Base-by-base conservation (phyloP, 139 green algal species). In the Diplosphaera chodatii region DNA sequence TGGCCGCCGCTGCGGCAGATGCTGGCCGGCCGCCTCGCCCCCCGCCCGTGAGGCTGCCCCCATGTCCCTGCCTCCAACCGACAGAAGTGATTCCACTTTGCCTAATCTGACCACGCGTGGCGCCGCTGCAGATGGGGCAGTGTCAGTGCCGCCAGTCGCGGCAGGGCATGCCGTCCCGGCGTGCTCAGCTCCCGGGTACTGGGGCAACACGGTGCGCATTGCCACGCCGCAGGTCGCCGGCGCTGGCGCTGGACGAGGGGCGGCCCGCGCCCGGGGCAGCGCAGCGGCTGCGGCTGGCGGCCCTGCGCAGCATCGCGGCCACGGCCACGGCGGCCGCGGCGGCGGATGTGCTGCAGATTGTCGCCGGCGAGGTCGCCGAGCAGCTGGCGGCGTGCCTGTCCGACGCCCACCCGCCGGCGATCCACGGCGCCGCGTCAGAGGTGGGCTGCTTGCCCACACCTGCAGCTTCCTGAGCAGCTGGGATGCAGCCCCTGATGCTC, bases 1-100 rank as follows among this genome's bases (percentile, higher is more conserved):
- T 82, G 79, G 81, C 89, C 89, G 1, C 37, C 84, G 68, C 69
- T 94, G 64, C 34, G 74, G 40, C 75, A 70, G 18, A 66, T 93
- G 63, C 74, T 91, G 55, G 68, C 34, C n/a, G 62, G 78, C 32
- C 65, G 85, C 32, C 40, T 74, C 67, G 18, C 30, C 74, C 72
- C 40, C 68, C 29, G 40, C 74, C 59, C 73, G 77, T 78, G 27
- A 62, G 21, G 40, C n/a, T n/a, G n/a, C n/a, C 37, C 6, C 37
- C 8, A 6, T 48, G 37, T 48, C 37, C 10, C n/a, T n/a, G n/a
- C n/a, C n/a, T n/a, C n/a, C n/a, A n/a, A n/a, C n/a, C n/a, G n/a
- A n/a, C n/a, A n/a, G n/a, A n/a, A n/a, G n/a, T n/a, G n/a, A n/a
- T n/a, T n/a, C n/a, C n/a, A n/a, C n/a, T n/a, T n/a, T n/a, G n/a